These are phyloP conservation scores for Stephania cephalantha DNA, from an alignment of 164 flowering plant genomes.

Conservation along the genomic window DNA sequence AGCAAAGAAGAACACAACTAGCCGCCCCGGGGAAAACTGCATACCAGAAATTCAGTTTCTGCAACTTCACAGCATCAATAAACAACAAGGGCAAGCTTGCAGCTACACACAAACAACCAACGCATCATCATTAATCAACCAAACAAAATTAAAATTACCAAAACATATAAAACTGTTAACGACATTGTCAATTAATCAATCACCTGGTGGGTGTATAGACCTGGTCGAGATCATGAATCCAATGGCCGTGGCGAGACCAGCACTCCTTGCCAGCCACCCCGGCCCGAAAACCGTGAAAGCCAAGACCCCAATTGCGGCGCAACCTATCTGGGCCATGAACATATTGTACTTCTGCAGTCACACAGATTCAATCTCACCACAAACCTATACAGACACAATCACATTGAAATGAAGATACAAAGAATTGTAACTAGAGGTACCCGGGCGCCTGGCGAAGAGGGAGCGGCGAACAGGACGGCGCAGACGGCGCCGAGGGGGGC, in stretches of 20 bases:
- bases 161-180: background rate
- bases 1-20: conserved; percentile 66
- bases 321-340: conserved; percentile 91
- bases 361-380: background rate
- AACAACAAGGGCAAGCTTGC: conserved; percentile 91
- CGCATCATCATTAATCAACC: background rate
- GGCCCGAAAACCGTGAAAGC: conserved; percentile 72
- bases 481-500: conserved; percentile 92
- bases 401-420: no score
- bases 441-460: conserved; percentile 80
- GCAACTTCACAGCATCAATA: conserved; percentile 84
- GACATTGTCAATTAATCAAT: background rate
- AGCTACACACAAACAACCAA: conserved; percentile 35
- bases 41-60: conserved; percentile 68
- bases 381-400: background rate
- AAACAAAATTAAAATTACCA: background rate
- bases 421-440: conserved; percentile 19
- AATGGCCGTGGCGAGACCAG: conserved; percentile 68
- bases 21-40: conserved; percentile 89
- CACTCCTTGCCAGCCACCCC: conserved; percentile 82
- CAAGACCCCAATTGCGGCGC: conserved; percentile 81
- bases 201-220: conserved; percentile 86
- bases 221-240: conserved; percentile 83
- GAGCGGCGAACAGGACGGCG: conserved; percentile 74
- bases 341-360: conserved; percentile 79